Percentiles rank a stretch among this genome's conserved stretches.
Evolutionary conservation across 257 asterid genomes (phyloP).

Genomic region (Anisodus tanguticus): DNA sequence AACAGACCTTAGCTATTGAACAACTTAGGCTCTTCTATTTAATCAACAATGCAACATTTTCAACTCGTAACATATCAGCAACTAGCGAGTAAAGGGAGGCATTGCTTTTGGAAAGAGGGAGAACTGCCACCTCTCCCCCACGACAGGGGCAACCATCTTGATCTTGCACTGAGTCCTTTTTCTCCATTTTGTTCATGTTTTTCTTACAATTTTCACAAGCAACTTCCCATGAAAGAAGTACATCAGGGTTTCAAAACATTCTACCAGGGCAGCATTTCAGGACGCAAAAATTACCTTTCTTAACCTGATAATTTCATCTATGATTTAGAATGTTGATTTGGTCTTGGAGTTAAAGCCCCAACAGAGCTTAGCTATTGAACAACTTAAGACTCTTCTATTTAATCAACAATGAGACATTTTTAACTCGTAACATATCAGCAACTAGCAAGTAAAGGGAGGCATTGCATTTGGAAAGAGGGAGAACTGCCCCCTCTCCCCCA

Average conservation of each 20-base stretch:
- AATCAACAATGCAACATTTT: background rate
- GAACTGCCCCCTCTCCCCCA: conserved; percentile 15
- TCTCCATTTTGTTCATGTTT: background rate
- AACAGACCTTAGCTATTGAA: conserved; percentile 1
- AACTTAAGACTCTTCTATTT: background rate
- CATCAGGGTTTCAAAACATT: background rate
- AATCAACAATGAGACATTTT: background rate
- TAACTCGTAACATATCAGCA: background rate
- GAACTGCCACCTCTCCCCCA: conserved; percentile 6
- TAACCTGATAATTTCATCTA: conserved; percentile 7
- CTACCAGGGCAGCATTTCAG: background rate
- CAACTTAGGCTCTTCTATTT: conserved; percentile 1
- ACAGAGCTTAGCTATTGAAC: background rate
- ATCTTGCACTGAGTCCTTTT: background rate
- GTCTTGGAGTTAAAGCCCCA: background rate
- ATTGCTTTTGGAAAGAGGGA: conserved; percentile 15
- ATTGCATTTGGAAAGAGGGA: conserved; percentile 15
- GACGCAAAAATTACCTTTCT: background rate
- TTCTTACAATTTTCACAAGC: background rate
- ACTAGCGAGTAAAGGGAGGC: background rate
- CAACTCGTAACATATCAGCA: background rate
- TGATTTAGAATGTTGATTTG: background rate
- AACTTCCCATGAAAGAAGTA: background rate
- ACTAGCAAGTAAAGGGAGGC: background rate
- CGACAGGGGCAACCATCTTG: background rate